Evolutionary conservation across 208 protist species (phyloP), one percentile per base, ranked within the genome.

Genomic region (Naegleria fowleri): DNA sequence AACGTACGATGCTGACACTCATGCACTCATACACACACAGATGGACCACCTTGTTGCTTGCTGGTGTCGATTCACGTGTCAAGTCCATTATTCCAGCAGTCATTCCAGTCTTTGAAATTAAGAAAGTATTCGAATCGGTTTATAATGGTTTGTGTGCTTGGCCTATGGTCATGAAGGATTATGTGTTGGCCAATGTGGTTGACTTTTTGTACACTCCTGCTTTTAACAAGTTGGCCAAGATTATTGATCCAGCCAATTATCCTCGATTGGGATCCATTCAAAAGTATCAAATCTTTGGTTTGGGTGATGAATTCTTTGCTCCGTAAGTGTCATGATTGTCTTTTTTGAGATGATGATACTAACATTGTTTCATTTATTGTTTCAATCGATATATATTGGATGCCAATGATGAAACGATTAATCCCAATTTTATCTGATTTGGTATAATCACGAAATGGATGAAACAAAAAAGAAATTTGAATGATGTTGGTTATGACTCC

Each of bases 1-100:
- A n/a, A n/a, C n/a, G n/a, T n/a, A n/a, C n/a, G n/a, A n/a, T n/a
- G n/a, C n/a, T n/a, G 7, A 48, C 43, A 48, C 43, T 48, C 43
- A n/a, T 48, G 1, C 43, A 48, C 43, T 9, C 43, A 48, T 7
- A 48, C 43, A 48, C 43, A 48, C 43, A 48, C 43, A 48, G 43
- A 48, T 79, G 67, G 94, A 94, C 93, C 16, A 94, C 93, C 29
- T 95, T 94, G 93, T 86, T 84, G 40, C 59, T 58, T 5, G 94
- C 84, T n/a, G 22, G 15, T 86, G 83, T n/a, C 0, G 39, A 51
- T 51, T 0, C 0, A 36, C 5, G 38, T 41, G 39, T 86, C n/a
- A 51, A 13, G 11, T 11, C 83, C n/a, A 29, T 86, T 16, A 51
- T 86, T 33, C 83, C 83, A 33, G 22, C 38, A 13, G 83, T 86